A percentile compares a stretch with the other conserved stretches of the same genome.
Evolutionary conservation across 2,329 filamentous ascomycete genomes (phyloP).

Genomic region (Diaporthe ampelina): DNA sequence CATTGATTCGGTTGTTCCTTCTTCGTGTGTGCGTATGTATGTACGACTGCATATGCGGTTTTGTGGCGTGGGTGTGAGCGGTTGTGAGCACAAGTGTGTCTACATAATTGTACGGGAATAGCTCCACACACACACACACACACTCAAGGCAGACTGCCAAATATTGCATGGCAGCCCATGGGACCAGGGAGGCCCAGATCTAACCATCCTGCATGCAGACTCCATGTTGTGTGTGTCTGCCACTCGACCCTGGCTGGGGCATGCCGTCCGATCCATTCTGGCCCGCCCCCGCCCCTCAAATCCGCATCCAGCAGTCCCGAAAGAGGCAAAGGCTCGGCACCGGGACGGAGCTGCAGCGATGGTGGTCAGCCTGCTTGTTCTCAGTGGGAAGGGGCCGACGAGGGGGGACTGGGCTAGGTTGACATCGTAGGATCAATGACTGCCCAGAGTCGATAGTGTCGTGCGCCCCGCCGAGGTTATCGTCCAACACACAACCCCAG

Average conservation of each 20-base stretch:
- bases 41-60: background rate
- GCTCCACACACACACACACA: background rate
- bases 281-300: background rate
- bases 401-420: background rate
- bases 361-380: constrained; percentile 19
- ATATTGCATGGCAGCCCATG: constrained; percentile 14
- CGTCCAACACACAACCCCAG: background rate
- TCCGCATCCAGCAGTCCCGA: background rate
- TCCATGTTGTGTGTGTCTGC: background rate
- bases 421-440: background rate
- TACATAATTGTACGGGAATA: background rate
- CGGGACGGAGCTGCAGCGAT: constrained; percentile 18
- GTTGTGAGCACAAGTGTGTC: background rate
- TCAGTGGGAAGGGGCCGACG: background rate
- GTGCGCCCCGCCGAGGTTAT: background rate
- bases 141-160: background rate
- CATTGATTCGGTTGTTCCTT: background rate
- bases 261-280: constrained; percentile 18
- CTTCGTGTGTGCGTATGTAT: constrained; percentile 3
- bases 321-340: constrained; percentile 23
- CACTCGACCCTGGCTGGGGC: background rate
- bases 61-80: background rate
- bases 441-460: constrained; percentile 27
- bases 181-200: constrained; percentile 5
- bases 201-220: background rate